Percentiles rank a stretch among this genome's conserved stretches.
These are phyloP conservation scores for Thermothelomyces thermophilus DNA, from an alignment of 2,329 filamentous ascomycete genomes.

Conservation along the genomic window DNA sequence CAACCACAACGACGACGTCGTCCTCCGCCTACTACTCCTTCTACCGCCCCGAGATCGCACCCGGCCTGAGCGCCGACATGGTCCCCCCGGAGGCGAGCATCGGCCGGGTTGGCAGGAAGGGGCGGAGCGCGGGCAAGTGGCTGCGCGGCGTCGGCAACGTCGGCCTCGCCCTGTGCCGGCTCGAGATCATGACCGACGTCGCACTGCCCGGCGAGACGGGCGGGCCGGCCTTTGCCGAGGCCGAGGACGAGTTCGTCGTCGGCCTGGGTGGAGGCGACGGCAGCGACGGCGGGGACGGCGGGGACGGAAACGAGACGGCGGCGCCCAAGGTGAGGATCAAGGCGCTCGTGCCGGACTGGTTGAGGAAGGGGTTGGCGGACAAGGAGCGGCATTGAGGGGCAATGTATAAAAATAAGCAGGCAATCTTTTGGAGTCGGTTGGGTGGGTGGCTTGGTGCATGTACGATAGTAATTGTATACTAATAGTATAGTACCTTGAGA, in stretches of 20 bases:
- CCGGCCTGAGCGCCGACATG: conserved; percentile 26
- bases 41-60: not conserved
- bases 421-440: no score
- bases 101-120: conserved; percentile 45
- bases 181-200: conserved; percentile 86
- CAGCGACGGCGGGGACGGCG: conserved; percentile 50
- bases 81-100: conserved; percentile 44
- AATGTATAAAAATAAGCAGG: no score
- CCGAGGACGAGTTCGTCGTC: conserved; percentile 57
- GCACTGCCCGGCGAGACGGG: conserved; percentile 43
- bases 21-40: no score
- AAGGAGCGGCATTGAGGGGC: not conserved
- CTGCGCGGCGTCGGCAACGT: conserved; percentile 75
- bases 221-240: conserved; percentile 34
- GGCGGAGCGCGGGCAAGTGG: conserved; percentile 75
- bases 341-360: conserved; percentile 80
- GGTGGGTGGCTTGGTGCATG: no score
- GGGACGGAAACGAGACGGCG: conserved; percentile 34
- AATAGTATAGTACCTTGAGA: no score
- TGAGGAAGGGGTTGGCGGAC: conserved; percentile 33
- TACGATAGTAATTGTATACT: no score
- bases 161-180: conserved; percentile 75
- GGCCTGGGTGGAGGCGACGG: conserved; percentile 38
- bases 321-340: conserved; percentile 53
- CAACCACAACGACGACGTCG: no score